phyloP scores from a whole-genome alignment of 2,329 filamentous ascomycete species.

The Huntiella decipiens region DNA sequence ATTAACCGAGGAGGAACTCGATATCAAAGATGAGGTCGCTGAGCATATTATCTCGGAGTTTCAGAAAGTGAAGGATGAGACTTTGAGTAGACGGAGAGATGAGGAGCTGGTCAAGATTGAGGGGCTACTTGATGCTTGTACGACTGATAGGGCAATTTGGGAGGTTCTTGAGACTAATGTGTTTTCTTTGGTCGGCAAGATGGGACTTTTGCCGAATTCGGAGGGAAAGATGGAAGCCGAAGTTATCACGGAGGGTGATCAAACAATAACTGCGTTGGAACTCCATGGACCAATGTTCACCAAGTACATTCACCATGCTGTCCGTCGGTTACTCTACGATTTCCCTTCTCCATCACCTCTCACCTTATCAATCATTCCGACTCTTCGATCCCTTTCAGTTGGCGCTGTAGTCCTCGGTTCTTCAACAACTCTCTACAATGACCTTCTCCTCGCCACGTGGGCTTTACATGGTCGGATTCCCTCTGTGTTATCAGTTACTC shows the following conservation, averaged over 20 bases:
- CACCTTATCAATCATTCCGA: conserved; percentile 42
- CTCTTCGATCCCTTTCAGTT: conserved; percentile 47
- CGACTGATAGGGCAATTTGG: conserved; percentile 48
- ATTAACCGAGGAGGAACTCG: conserved; percentile 19
- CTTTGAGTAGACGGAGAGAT: conserved; percentile 2
- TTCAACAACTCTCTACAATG: conserved; percentile 50
- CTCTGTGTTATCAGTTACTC: conserved; percentile 35
- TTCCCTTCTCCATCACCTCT: conserved; percentile 41
- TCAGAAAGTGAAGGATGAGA: no score
- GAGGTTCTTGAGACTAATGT: conserved; percentile 45
- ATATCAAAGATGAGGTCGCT: no score
- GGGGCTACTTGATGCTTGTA: conserved; percentile 31
- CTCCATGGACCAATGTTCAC: conserved; percentile 47
- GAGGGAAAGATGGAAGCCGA: conserved; percentile 2
- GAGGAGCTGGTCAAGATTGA: conserved; percentile 32
- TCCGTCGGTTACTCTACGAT: conserved; percentile 34
- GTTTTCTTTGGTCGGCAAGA: conserved; percentile 36
- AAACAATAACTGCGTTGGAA: conserved; percentile 21
- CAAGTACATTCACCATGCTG: conserved; percentile 35
- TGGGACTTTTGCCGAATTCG: conserved; percentile 26
- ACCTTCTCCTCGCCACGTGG: conserved; percentile 44
- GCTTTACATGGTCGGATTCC: conserved; percentile 36
- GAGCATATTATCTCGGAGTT: no score
- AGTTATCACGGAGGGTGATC: background rate
- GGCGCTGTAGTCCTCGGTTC: conserved; percentile 54